A percentile compares a stretch with the other conserved stretches of the same genome.
These are phyloP conservation scores for Metschnikowia proteae DNA, from an alignment of 805 yeast species.

Conservation along the genomic window DNA sequence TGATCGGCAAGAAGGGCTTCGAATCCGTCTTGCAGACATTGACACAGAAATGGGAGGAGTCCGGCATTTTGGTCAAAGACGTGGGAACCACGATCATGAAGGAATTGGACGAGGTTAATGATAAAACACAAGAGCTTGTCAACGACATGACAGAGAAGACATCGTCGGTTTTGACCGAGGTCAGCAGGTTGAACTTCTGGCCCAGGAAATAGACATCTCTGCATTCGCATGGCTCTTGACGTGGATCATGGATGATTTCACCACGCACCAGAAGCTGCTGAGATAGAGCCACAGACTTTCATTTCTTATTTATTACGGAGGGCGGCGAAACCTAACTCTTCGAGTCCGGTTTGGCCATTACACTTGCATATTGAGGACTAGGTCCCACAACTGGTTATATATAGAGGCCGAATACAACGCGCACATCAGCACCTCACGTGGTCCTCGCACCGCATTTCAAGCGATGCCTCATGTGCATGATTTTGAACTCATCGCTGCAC, in stretches of 20 bases:
- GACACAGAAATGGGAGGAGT: conserved; percentile 42
- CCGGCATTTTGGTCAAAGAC: conserved; percentile 35
- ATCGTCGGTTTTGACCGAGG: conserved; percentile 16
- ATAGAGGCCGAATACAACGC: conserved; percentile 3
- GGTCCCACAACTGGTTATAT: not conserved
- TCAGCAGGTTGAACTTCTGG: conserved; percentile 19
- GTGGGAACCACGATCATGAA: conserved; percentile 25
- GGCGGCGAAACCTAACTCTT: not conserved
- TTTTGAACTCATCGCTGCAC: not conserved
- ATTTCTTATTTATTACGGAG: not conserved
- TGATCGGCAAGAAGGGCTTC: conserved; percentile 76
- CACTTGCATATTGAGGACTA: conserved; percentile 3
- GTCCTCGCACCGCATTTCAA: conserved; percentile 5
- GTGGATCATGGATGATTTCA: not conserved
- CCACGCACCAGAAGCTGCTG: not conserved
- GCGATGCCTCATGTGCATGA: not conserved
- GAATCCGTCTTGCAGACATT: conserved; percentile 66
- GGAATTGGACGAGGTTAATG: conserved; percentile 27
- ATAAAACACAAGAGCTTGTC: conserved; percentile 17
- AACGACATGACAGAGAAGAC: conserved; percentile 18
- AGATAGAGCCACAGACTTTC: not conserved
- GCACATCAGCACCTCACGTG: conserved; percentile 3
- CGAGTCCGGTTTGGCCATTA: not conserved
- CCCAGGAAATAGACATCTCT: conserved; percentile 6
- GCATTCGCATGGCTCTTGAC: not conserved